These are phyloP conservation scores for Ophiocordyceps unilateralis DNA, from an alignment of 2,329 filamentous ascomycete species.

Conservation along the genomic window DNA sequence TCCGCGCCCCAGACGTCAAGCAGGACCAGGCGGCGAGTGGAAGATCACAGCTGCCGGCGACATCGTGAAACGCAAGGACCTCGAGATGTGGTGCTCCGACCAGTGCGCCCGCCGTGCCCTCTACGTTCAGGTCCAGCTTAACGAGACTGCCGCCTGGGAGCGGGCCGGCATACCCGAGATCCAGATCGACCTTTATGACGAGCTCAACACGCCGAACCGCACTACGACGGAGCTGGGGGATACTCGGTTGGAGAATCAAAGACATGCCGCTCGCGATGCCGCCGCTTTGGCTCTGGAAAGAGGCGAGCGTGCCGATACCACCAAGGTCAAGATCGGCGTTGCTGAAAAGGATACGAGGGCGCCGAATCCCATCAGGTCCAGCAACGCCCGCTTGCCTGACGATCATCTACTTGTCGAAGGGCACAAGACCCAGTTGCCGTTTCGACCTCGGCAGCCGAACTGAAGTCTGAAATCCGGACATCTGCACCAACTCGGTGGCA, in stretches of 20 bases:
- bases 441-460: conserved; percentile 1
- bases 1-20: conserved; percentile 39
- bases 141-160: conserved; percentile 73
- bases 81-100: conserved; percentile 77
- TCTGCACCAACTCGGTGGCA: background rate
- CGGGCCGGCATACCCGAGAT: conserved; percentile 41
- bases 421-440: conserved; percentile 23
- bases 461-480: background rate
- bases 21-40: conserved; percentile 43
- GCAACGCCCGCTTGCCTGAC: conserved; percentile 10
- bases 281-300: conserved; percentile 33
- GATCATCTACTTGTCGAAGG: conserved; percentile 32
- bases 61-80: conserved; percentile 52
- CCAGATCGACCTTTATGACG: conserved; percentile 47
- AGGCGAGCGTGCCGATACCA: conserved; percentile 12
- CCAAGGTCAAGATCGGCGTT: conserved; percentile 28
- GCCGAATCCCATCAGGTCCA: conserved; percentile 8
- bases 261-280: conserved; percentile 20
- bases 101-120: conserved; percentile 64
- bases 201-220: conserved; percentile 18
- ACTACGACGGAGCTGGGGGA: conserved; percentile 20
- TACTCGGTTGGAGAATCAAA: conserved; percentile 26
- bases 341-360: conserved; percentile 27
- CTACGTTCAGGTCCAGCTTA: conserved; percentile 78
- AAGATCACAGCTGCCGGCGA: conserved; percentile 38